A percentile compares a stretch with the other conserved stretches of the same genome.
Conservation (phyloP, 345 rosid genomes). For the Linum lewisii region DNA sequence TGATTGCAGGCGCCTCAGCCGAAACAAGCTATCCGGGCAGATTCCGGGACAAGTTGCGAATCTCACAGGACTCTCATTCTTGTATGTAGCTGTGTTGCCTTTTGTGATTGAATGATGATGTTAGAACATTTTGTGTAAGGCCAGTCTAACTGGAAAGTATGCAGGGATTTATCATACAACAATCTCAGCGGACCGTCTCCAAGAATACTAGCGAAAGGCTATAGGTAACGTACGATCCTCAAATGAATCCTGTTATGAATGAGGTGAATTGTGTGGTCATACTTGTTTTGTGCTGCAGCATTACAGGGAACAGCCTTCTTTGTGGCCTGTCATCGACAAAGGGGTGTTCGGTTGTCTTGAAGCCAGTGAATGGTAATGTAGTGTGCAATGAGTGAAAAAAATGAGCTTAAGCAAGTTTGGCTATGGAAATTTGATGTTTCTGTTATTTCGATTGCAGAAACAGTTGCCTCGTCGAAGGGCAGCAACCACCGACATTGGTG, state of each 20-base stretch:
- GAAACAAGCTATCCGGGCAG: constrained; percentile 67
- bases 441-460: constrained; percentile 25
- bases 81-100: constrained; percentile 34
- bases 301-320: constrained; percentile 64
- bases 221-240: constrained; percentile 38
- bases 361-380: constrained; percentile 50
- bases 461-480: constrained; percentile 28
- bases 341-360: constrained; percentile 39
- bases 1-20: constrained; percentile 59
- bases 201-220: constrained; percentile 68
- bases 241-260: not conserved
- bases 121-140: not conserved
- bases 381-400: not conserved
- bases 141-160: not conserved
- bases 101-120: not conserved
- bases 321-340: constrained; percentile 43
- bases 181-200: constrained; percentile 93
- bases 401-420: not conserved
- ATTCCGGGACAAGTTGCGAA: constrained; percentile 66
- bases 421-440: too few species aligned
- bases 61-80: constrained; percentile 80
- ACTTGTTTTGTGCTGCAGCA: constrained; percentile 26
- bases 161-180: constrained; percentile 85
- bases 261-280: not conserved
- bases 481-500: constrained; percentile 42